These are phyloP conservation scores for Lactifluus rugatus DNA, from an alignment of 768 basidiomycete species.

Conservation along the genomic window DNA sequence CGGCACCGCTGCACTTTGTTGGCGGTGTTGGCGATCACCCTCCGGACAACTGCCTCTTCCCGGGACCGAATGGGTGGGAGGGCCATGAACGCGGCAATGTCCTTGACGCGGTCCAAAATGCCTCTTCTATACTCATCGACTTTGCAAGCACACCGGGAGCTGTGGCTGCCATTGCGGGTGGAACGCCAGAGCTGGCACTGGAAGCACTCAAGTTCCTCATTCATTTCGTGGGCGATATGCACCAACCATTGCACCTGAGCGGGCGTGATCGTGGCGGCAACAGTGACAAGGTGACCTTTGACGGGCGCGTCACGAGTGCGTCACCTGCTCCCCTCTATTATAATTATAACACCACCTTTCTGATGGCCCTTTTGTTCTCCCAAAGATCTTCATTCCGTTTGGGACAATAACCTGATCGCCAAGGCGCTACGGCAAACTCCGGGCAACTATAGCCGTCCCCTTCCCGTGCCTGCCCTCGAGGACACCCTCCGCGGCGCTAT, in stretches of 20 bases:
- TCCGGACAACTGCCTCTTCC: conserved; percentile 62
- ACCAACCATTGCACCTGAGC: conserved; percentile 87
- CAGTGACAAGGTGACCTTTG: conserved; percentile 62
- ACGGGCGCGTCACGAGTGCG: conserved; percentile 62
- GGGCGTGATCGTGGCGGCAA: conserved; percentile 88
- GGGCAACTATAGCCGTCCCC: conserved; percentile 64
- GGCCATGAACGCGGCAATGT: conserved; percentile 53
- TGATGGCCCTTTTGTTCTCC: not conserved
- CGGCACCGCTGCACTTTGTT: conserved; percentile 66
- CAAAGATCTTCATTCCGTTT: conserved; percentile 80
- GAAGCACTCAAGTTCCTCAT: conserved; percentile 88
- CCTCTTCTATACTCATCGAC: conserved; percentile 49
- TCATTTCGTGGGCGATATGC: conserved; percentile 90
- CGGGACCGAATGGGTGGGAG: conserved; percentile 66
- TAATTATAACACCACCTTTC: not conserved
- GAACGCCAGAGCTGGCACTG: conserved; percentile 38
- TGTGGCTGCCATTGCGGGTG: conserved; percentile 20
- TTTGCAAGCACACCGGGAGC: conserved; percentile 30
- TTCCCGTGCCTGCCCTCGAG: conserved; percentile 63
- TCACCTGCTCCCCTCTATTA: not conserved
- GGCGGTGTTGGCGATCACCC: conserved; percentile 72
- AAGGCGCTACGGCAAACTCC: conserved; percentile 68
- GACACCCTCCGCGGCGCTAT: conserved; percentile 61
- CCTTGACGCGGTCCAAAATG: conserved; percentile 69
- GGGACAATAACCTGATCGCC: conserved; percentile 78